Base-by-base conservation (phyloP, 106 monocot genomes). In the Dendrobium catenatum region DNA sequence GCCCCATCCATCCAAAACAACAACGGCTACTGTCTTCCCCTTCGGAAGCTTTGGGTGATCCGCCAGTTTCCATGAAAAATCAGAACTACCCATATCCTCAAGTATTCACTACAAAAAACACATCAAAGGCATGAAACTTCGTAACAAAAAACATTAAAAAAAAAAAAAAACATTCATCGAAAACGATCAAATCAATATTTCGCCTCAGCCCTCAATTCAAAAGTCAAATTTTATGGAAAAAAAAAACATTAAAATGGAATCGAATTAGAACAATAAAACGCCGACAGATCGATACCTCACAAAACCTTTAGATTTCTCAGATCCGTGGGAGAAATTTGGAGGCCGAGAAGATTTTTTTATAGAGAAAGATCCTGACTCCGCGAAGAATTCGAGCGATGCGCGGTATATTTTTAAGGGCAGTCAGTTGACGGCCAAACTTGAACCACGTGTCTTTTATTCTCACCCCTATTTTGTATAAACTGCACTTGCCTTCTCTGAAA, bases 1-100 rank as follows among this genome's bases (percentile, higher is more conserved):
- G 19, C 92, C 92, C 92, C 92, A 92, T 26, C 92, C 92, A 51
- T 92, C 92, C 78, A 92, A 79, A 44, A 92, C 92, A 37, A 92
- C 83, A 37, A 92, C 75, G 15, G 89, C 89, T 18, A 92, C 78
- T 16, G 80, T 80, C 82, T 89, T 92, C 85, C 89, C 92, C 83
- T 92, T 92, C 17, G 88, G 88, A 51, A 92, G 82, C 88, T 84
- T 89, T 17, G 88, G 88, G 78, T 92, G 92, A 46, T 93, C 92
- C 76, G 83, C 70, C 80, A 92, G 47, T 54, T 84, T 92, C 89
- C 89, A 92, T 58, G 88, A 85, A 49, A 83, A 79, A 19, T 61
- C 86, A 27, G 86, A 81, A 84, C 79, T 86, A 22, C 81, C 86
- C 92, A 92, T 92, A 13, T 48, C 75, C 19, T 58, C 84, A 49